Evolutionary conservation across 2,329 filamentous ascomycete genomes (phyloP).

Genomic region (Colletotrichum sublineola): DNA sequence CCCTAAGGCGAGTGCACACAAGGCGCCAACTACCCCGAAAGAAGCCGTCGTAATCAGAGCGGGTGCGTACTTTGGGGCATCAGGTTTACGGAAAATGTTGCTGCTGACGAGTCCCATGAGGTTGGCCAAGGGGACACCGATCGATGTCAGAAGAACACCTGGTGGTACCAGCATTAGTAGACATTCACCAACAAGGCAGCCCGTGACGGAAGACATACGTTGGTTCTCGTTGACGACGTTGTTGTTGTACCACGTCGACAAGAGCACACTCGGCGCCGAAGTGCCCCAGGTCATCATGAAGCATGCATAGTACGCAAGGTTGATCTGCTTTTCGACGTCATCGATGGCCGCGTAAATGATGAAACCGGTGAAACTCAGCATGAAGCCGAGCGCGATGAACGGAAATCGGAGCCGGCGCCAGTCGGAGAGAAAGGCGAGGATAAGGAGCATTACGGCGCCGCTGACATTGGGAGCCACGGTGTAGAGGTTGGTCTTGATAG

Average conservation of each 20-base stretch:
- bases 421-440: conserved; percentile 80
- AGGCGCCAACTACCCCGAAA: conserved; percentile 72
- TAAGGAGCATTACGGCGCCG: conserved; percentile 78
- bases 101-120: conserved; percentile 79
- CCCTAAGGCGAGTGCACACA: conserved; percentile 45
- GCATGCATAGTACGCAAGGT: conserved; percentile 61
- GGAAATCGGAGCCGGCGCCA: conserved; percentile 66
- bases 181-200: neutral
- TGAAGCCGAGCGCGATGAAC: conserved; percentile 80
- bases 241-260: conserved; percentile 79
- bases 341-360: conserved; percentile 82
- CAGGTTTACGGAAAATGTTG: conserved; percentile 76
- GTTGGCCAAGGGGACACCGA: conserved; percentile 82
- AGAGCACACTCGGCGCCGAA: conserved; percentile 79
- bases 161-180: neutral
- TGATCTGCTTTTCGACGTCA: conserved; percentile 66
- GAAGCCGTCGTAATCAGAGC: conserved; percentile 75
- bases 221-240: conserved; percentile 83
- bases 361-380: conserved; percentile 82
- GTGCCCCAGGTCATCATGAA: conserved; percentile 91
- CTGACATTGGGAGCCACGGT: conserved; percentile 85
- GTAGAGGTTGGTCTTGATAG: conserved; percentile 79
- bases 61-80: conserved; percentile 75
- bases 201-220: conserved; percentile 60
- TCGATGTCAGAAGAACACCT: conserved; percentile 54